Evolutionary conservation across 371 early-diverging fungal species (phyloP).

Genomic region (Batkoa obscura): DNA sequence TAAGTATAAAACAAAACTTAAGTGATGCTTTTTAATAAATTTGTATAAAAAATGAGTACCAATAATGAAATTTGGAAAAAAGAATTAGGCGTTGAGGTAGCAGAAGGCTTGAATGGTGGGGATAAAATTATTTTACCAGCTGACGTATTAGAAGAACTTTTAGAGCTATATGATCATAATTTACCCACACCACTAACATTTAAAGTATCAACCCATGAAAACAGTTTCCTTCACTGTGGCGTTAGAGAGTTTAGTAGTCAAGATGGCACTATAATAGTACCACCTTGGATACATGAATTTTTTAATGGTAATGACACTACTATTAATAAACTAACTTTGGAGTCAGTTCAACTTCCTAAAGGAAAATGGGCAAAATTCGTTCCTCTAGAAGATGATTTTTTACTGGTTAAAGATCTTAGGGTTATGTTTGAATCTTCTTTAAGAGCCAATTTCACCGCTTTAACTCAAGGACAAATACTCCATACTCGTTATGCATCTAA

Average conservation of each 20-base stretch:
- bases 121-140: not conserved
- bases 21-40: no score
- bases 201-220: constrained; percentile 27
- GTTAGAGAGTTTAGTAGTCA: constrained; percentile 57
- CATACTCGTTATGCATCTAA: constrained; percentile 31
- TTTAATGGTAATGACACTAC: constrained; percentile 18
- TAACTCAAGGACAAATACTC: constrained; percentile 45
- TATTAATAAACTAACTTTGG: constrained; percentile 22
- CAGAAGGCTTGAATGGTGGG: not conserved
- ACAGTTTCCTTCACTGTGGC: constrained; percentile 27
- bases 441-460: constrained; percentile 44
- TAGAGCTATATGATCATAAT: not conserved
- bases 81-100: no score
- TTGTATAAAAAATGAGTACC: no score
- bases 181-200: constrained; percentile 50
- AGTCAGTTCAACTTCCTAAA: constrained; percentile 29
- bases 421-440: constrained; percentile 55
- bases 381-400: constrained; percentile 32
- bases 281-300: constrained; percentile 29
- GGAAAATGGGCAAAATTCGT: constrained; percentile 46
- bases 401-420: constrained; percentile 33
- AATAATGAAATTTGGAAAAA: no score
- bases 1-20: no score
- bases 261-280: constrained; percentile 26
- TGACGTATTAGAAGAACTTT: not conserved